phyloP scores from a whole-genome alignment of 2,329 filamentous ascomycete species.

The Lasiodiplodia sp. region DNA sequence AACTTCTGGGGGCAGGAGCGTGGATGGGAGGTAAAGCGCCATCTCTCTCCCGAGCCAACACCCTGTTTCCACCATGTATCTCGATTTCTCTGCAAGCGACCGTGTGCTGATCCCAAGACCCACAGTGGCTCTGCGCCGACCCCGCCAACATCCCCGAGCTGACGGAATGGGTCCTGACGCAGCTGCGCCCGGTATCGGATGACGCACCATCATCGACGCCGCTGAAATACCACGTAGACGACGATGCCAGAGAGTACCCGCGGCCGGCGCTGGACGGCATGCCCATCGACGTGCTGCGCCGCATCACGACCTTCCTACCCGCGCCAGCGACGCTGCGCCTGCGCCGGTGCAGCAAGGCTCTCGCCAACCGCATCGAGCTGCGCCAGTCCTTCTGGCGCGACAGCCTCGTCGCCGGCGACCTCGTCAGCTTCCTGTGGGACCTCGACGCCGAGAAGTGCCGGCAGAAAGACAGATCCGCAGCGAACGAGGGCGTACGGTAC shows the following conservation, averaged over 20 bases:
- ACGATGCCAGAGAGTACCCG: background rate
- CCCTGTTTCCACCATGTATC: background rate
- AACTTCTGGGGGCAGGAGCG: conserved; percentile 15
- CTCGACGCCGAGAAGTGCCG: background rate
- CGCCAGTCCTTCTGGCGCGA: conserved; percentile 21
- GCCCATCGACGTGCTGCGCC: conserved; percentile 12
- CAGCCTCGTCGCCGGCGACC: conserved; percentile 3
- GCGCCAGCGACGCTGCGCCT: background rate
- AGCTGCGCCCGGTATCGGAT: conserved; percentile 7
- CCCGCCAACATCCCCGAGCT: conserved; percentile 10
- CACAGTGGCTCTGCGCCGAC: conserved; percentile 22
- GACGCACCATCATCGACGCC: background rate
- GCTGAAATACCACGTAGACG: background rate
- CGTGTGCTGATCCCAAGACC: background rate
- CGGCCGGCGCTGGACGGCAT: conserved; percentile 20
- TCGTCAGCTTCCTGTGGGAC: conserved; percentile 21
- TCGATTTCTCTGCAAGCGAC: background rate
- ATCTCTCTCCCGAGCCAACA: background rate
- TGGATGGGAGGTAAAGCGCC: conserved; percentile 11
- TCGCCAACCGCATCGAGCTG: conserved; percentile 8
- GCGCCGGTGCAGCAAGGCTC: background rate
- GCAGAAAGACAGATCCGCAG: background rate
- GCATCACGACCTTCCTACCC: conserved; percentile 9
- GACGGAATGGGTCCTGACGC: conserved; percentile 14
- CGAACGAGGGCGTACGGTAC: background rate